Base-by-base conservation (phyloP, 805 yeast species). In the Candida koratica region DNA sequence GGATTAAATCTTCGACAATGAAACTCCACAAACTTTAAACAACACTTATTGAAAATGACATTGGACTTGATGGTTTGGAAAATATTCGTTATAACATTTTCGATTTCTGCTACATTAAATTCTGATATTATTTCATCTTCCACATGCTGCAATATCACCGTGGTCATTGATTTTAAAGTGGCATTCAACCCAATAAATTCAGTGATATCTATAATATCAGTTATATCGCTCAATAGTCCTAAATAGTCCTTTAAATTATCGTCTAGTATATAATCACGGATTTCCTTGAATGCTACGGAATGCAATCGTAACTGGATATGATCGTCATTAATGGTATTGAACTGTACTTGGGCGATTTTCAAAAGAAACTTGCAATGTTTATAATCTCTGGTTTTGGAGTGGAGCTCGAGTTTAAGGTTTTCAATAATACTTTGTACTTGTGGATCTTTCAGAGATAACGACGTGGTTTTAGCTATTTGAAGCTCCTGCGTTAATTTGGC, bases 401-500 rank as follows among this genome's bases (percentile, higher is more conserved):
- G 23, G 5, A 33, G 13, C 25, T 38, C 25, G 6, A 38, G 14
- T 12, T 28, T 19, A 14, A 38, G 24, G 15, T 28, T 37, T 4
- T 32, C 27, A 6, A 30, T 26, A 4, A 36, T 30, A 17, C 11
- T 36, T 6, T 30, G 14, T 11, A 36, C 17, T 10, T 7, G 7
- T 7, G 23, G 23, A 10, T 7, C 10, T 10, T 20, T 20, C 9
- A 8, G 9, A n/a, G 23, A 24, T n/a, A n/a, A n/a, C 8, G 12
- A 3, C 18, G 20, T 6, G n/a, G 19, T 20, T 13, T 18, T 14
- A 10, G 23, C 31, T 3, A 14, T 2, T 17, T 36, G 14, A 34
- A 37, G 48, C 42, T 37, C 52, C 50, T 10, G 45, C 32, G 41
- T 34, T 14, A 63, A 42, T 4, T 33, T 34, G 2, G 37, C 44